Evolutionary conservation across 176 grass and related monocot species (phyloP), one percentile per base, ranked within the genome.

Genomic region (Triticum timopheevii): DNA sequence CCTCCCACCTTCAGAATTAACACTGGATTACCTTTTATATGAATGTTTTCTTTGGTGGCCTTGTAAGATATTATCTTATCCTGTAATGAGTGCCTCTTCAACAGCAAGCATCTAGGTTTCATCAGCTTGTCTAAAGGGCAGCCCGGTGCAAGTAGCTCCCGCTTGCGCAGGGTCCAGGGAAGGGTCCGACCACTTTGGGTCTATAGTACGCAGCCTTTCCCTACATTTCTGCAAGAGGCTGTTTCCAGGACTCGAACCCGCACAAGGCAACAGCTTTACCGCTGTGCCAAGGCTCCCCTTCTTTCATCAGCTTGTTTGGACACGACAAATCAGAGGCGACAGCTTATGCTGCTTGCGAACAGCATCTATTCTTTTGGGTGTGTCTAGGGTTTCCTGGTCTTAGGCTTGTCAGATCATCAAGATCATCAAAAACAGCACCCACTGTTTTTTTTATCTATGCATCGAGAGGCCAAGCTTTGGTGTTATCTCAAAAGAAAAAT

Each of bases 251-350:
- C 44, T 47, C 44, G 44, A 47, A 47, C 44, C 44, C 44, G 44
- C 44, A 47, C 44, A 47, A 47, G 44, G 44, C 44, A 47, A 47
- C 44, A 47, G 44, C 44, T 47, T 47, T 47, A 47, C 44, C 44
- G 44, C 44, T 47, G 44, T 3, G 12, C 12, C 12, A 47, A 47
- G 44, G 44, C 44, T 47, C 44, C 44, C 44, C 44, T 47, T 47
- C 44, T 45, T n/a, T 73, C 13, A 39, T 73, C 39, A 73, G 70
- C 39, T 73, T 73, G 70, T 73, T 73, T 73, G 70, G 70, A 73
- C 39, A 73, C 6, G 39, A 73, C 23, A 73, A 45, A 45, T 25
- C 23, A 12, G 70, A 44, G 13, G 20, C n/a, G 27, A 73, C 24
- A 13, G 39, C n/a, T 73, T 40, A 12, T 73, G 22, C 70, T 73